Percentiles rank a stretch among this genome's conserved stretches.
These are phyloP conservation scores for Amaranthus cruentus DNA, from an alignment of 148 eudicot species.

Conservation along the genomic window DNA sequence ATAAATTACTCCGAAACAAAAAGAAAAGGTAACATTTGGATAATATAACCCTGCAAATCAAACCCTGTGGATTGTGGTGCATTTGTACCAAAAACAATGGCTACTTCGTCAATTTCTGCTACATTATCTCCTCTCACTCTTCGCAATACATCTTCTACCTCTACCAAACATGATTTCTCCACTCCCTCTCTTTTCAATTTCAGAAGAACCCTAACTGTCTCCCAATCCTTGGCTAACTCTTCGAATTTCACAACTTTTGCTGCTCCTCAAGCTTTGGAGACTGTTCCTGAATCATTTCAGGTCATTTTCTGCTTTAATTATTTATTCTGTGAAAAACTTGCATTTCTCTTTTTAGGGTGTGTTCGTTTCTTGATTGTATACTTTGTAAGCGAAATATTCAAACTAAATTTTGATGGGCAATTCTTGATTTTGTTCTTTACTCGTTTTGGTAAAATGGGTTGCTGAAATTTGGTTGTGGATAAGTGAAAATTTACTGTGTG, in stretches of 20 bases:
- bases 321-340: background rate
- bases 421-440: background rate
- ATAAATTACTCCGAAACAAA: too few species aligned
- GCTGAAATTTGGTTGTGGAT: background rate
- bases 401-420: background rate
- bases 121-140: conserved; percentile 27
- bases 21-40: conserved; percentile 6
- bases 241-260: conserved; percentile 30
- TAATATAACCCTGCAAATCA: conserved; percentile 15
- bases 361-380: background rate
- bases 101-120: conserved; percentile 34
- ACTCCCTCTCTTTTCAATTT: conserved; percentile 14
- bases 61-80: conserved; percentile 4
- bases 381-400: background rate
- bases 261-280: conserved; percentile 39
- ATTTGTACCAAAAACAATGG: conserved; percentile 28
- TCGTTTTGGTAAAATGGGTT: conserved; percentile 13
- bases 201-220: conserved; percentile 21
- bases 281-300: conserved; percentile 19
- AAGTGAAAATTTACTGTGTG: too few species aligned
- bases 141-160: conserved; percentile 25
- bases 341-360: background rate
- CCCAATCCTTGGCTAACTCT: background rate
- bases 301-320: conserved; percentile 1
- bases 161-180: conserved; percentile 26